Conservation (phyloP, 805 yeast species). For the Saccharomycopsis javanensis region DNA sequence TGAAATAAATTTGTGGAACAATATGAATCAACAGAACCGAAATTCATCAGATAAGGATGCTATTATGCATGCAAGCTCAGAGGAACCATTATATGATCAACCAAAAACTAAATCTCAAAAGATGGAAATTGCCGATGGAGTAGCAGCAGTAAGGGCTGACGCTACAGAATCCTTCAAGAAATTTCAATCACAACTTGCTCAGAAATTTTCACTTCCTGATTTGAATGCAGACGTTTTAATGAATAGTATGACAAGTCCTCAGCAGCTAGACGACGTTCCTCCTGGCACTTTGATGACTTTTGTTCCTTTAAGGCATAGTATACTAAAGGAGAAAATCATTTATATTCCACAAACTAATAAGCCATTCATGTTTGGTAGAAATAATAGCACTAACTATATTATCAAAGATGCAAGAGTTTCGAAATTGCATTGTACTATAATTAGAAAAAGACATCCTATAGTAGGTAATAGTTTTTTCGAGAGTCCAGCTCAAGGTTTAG, state of each 20-base stretch:
- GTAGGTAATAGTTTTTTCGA: conserved; percentile 48
- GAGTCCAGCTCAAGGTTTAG: conserved; percentile 64
- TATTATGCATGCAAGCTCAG: background rate
- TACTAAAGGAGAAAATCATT: conserved; percentile 35
- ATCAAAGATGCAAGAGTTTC: conserved; percentile 73
- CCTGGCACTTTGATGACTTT: conserved; percentile 57
- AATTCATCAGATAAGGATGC: background rate
- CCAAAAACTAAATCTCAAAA: background rate
- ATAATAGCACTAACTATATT: conserved; percentile 47
- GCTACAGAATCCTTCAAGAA: background rate
- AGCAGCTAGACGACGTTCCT: conserved; percentile 27
- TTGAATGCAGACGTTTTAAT: background rate
- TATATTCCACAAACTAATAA: conserved; percentile 58
- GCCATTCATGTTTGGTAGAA: conserved; percentile 67
- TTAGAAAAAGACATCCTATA: conserved; percentile 49
- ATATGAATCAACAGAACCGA: background rate
- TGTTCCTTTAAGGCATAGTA: conserved; percentile 39
- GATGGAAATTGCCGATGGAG: conserved; percentile 17
- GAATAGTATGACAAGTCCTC: background rate
- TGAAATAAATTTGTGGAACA: background rate
- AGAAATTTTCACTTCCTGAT: background rate
- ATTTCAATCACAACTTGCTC: background rate
- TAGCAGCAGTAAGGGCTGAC: background rate
- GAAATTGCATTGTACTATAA: conserved; percentile 68
- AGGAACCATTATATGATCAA: background rate